Conservation (phyloP, 805 yeast genomes). For the Candida silvatica region DNA sequence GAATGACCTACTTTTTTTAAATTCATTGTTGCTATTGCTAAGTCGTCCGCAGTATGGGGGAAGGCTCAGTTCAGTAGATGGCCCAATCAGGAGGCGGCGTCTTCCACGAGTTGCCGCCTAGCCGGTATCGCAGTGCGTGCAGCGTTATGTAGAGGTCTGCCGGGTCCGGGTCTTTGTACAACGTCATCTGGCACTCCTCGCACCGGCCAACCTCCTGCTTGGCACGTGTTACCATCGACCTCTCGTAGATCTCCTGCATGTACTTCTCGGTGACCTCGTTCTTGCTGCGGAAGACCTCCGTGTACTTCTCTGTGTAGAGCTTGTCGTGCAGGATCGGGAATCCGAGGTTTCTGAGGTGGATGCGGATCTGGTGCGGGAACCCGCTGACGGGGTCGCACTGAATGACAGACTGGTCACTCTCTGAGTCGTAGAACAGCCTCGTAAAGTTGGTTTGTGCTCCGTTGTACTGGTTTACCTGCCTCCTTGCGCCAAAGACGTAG, state of each 20-base stretch:
- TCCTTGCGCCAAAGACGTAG: constrained; percentile 17
- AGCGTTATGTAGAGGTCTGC: constrained; percentile 30
- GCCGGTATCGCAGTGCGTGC: constrained; percentile 32
- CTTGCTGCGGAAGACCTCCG: constrained; percentile 4
- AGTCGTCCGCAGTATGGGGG: no score
- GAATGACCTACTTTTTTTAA: not conserved
- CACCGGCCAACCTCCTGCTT: constrained; percentile 17
- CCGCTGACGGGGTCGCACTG: constrained; percentile 39
- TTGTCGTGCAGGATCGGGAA: constrained; percentile 26
- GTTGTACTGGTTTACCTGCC: constrained; percentile 10
- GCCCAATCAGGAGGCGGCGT: no score
- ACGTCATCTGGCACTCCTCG: constrained; percentile 20
- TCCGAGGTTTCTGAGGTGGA: constrained; percentile 40
- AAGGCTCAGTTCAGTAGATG: no score
- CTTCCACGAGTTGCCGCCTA: no score
- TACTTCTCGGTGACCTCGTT: constrained; percentile 5
- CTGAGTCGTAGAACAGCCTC: constrained; percentile 17
- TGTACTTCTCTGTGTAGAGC: constrained; percentile 14
- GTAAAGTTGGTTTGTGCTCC: constrained; percentile 15
- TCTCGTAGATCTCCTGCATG: constrained; percentile 6
- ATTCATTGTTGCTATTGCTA: no score
- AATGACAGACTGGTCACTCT: constrained; percentile 29
- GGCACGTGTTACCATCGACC: constrained; percentile 8
- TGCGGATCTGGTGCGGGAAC: constrained; percentile 46
- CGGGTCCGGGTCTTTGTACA: constrained; percentile 21